These are phyloP conservation scores for Podospora appendiculata DNA, from an alignment of 495 filamentous ascomycete species.

Conservation along the genomic window DNA sequence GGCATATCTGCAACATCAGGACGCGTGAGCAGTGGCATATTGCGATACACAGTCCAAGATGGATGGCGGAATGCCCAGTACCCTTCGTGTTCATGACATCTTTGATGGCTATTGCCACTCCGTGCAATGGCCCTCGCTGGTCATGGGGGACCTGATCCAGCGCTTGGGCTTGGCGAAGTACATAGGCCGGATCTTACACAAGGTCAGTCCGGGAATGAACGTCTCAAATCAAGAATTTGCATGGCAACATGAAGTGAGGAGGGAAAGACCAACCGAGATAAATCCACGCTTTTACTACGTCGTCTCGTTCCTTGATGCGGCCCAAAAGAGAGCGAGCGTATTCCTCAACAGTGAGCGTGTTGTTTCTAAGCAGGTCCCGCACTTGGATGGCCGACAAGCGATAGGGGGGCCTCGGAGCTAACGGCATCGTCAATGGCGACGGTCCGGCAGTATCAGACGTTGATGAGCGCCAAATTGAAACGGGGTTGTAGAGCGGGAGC, in stretches of 20 bases:
- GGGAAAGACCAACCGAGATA: slow-evolving; percentile 30
- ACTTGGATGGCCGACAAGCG: slow-evolving; percentile 1
- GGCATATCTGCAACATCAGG: slow-evolving; percentile 33
- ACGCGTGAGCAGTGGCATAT: too few relatives aligned
- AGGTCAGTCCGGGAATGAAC: neutral
- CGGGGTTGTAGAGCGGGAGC: too few relatives aligned
- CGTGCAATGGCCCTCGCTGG: slow-evolving; percentile 45
- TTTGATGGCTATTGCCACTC: slow-evolving; percentile 47
- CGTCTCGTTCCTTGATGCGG: slow-evolving; percentile 41
- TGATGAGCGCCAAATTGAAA: too few relatives aligned
- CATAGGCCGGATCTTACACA: neutral
- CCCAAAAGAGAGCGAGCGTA: slow-evolving; percentile 46
- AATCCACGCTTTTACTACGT: slow-evolving; percentile 45
- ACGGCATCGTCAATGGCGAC: too few relatives aligned
- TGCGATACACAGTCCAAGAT: too few relatives aligned
- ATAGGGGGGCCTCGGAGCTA: too few relatives aligned
- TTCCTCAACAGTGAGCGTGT: slow-evolving; percentile 41
- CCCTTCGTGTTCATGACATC: slow-evolving; percentile 51
- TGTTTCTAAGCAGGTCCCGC: neutral
- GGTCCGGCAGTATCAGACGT: too few relatives aligned
- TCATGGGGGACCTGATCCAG: slow-evolving; percentile 40
- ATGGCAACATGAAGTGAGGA: neutral
- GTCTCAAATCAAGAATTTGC: neutral
- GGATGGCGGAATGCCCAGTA: too few relatives aligned
- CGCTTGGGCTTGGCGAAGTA: slow-evolving; percentile 30